phyloP scores from a whole-genome alignment of 2,329 filamentous ascomycete species.

The Aspergillus vadensis region DNA sequence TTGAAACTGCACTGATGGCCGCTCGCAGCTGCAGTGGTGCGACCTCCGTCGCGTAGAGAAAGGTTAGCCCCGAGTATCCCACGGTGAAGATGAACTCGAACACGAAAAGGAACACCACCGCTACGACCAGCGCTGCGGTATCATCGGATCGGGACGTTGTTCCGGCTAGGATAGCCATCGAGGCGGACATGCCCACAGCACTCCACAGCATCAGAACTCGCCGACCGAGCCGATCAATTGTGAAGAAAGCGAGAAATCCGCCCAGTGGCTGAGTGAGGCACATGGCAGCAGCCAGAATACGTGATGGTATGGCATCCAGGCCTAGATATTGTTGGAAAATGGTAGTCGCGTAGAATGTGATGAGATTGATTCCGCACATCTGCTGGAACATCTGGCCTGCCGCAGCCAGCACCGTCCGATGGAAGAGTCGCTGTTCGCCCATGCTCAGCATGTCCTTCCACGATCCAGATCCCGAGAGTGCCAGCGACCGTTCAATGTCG shows the following conservation, averaged over 20 bases:
- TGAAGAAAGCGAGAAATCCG: constrained; percentile 49
- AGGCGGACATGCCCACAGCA: constrained; percentile 31
- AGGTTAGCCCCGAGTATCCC: constrained; percentile 61
- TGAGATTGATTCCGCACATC: constrained; percentile 41
- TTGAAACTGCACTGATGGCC: constrained; percentile 59
- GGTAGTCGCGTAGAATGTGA: constrained; percentile 39
- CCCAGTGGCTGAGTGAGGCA: constrained; percentile 40
- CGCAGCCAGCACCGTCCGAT: constrained; percentile 37
- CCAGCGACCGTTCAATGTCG: constrained; percentile 45
- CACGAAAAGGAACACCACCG: constrained; percentile 60
- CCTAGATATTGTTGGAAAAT: constrained; percentile 42
- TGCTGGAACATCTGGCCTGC: constrained; percentile 41
- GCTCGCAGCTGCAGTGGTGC: constrained; percentile 47
- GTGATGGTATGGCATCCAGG: constrained; percentile 24
- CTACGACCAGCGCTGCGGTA: constrained; percentile 52
- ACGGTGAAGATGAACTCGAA: constrained; percentile 64
- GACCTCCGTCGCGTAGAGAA: constrained; percentile 62
- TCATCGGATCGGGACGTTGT: constrained; percentile 51
- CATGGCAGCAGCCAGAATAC: constrained; percentile 34
- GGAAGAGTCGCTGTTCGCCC: constrained; percentile 38
- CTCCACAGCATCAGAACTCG: constrained; percentile 39
- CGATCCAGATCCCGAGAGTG: constrained; percentile 37
- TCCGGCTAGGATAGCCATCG: constrained; percentile 49
- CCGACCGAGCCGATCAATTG: constrained; percentile 47
- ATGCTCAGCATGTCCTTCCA: constrained; percentile 44